Conservation (phyloP, 1,284 basidiomycete species). For the Xerocomus minutiporus region DNA sequence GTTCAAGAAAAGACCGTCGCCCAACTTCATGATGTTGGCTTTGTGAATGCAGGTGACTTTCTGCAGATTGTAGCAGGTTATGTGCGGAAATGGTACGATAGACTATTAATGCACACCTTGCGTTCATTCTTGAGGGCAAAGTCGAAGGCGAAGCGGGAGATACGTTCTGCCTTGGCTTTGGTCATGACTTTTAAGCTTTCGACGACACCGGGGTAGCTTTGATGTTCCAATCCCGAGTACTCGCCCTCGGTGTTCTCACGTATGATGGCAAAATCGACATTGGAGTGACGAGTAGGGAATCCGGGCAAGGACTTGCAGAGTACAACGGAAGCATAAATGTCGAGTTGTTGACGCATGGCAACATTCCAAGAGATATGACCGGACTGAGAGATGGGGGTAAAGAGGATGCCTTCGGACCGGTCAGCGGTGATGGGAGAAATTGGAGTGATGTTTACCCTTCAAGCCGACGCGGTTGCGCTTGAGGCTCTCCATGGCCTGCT, state of each 20-base stretch:
- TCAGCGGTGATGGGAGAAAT: not conserved
- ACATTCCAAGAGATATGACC: conserved; percentile 99
- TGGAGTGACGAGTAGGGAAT: conserved; percentile 91
- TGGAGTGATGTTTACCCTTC: conserved; percentile 63
- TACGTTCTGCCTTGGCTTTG: conserved; percentile 92
- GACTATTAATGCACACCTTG: conserved; percentile 54
- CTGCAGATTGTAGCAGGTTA: conserved; percentile 39
- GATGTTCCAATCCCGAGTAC: conserved; percentile 98
- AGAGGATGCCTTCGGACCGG: conserved; percentile 78
- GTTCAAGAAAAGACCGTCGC: conserved; percentile 98
- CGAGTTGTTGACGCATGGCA: conserved; percentile 98
- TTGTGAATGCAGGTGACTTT: conserved; percentile 99
- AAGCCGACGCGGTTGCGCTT: conserved; percentile 97
- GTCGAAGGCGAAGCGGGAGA: conserved; percentile 97
- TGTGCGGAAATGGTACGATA: not conserved
- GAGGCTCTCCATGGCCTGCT: conserved; percentile 94
- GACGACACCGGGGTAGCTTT: conserved; percentile 97
- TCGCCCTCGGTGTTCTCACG: conserved; percentile 99
- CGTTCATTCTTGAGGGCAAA: conserved; percentile 98
- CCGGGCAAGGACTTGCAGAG: conserved; percentile 99
- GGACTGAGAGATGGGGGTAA: conserved; percentile 94
- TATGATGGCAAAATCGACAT: conserved; percentile 99
- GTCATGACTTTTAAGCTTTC: conserved; percentile 99
- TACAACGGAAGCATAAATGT: conserved; percentile 98
- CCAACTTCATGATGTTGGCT: conserved; percentile 99